These are phyloP conservation scores for Paramecium sonneborni DNA, from an alignment of 73 alveolate genomes.

Conservation along the genomic window DNA sequence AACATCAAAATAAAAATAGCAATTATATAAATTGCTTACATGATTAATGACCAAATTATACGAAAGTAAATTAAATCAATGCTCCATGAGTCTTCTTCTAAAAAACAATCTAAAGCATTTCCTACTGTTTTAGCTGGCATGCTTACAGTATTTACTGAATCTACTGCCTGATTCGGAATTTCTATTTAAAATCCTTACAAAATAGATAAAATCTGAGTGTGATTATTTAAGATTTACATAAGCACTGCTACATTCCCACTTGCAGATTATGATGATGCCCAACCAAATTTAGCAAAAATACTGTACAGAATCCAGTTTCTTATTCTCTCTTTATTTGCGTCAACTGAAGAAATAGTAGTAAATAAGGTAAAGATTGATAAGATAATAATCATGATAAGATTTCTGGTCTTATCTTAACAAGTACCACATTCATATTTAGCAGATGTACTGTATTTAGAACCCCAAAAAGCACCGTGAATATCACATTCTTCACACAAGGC, in stretches of 20 bases:
- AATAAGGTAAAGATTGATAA: slow-evolving; percentile 26
- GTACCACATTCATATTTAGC: slow-evolving; percentile 52
- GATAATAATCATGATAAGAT: slow-evolving; percentile 6
- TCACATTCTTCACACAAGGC: slow-evolving; percentile 70
- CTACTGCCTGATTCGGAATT: background rate
- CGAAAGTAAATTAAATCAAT: slow-evolving; percentile 29
- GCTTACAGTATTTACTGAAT: slow-evolving; percentile 48
- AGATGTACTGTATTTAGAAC: background rate
- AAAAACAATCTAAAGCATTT: slow-evolving; percentile 37
- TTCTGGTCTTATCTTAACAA: slow-evolving; percentile 41
- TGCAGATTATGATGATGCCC: slow-evolving; percentile 31
- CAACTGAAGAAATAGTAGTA: background rate
- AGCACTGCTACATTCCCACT: slow-evolving; percentile 10
- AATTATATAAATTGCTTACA: background rate
- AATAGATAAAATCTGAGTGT: background rate
- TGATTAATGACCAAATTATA: slow-evolving; percentile 28
- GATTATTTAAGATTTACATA: background rate
- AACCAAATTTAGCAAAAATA: background rate
- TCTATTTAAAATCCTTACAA: background rate
- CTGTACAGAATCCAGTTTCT: background rate
- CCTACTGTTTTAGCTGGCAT: slow-evolving; percentile 57
- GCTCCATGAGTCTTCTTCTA: slow-evolving; percentile 19
- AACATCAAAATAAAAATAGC: background rate
- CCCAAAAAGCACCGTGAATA: slow-evolving; percentile 53
- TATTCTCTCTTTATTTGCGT: slow-evolving; percentile 40